These are phyloP conservation scores for Candida glucosophila DNA, from an alignment of 1,139 yeast species.

Conservation along the genomic window DNA sequence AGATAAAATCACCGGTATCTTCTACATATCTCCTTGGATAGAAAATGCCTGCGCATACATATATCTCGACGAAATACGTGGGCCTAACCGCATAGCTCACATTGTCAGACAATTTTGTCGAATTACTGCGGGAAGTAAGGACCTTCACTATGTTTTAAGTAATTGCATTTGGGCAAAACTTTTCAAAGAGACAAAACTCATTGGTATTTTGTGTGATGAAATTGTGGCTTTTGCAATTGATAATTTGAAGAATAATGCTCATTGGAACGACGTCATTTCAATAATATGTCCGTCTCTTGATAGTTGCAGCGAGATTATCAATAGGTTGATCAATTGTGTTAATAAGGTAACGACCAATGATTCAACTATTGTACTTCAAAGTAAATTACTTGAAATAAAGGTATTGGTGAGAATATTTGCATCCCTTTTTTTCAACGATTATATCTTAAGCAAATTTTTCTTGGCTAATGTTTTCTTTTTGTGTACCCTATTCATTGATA, in stretches of 20 bases:
- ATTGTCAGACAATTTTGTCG: slow-evolving; percentile 57
- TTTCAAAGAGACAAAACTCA: slow-evolving; percentile 52
- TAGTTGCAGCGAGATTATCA: slow-evolving; percentile 59
- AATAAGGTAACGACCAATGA: slow-evolving; percentile 38
- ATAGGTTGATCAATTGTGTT: slow-evolving; percentile 44
- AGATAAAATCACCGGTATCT: slow-evolving; percentile 32
- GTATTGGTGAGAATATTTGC: slow-evolving; percentile 62
- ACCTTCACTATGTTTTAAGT: slow-evolving; percentile 25
- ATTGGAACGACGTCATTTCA: slow-evolving; percentile 51
- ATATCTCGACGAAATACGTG: slow-evolving; percentile 45
- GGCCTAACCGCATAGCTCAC: slow-evolving; percentile 53
- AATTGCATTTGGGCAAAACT: slow-evolving; percentile 66
- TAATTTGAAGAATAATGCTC: slow-evolving; percentile 62
- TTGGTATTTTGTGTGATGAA: slow-evolving; percentile 58
- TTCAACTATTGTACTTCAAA: slow-evolving; percentile 51
- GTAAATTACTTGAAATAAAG: slow-evolving; percentile 63
- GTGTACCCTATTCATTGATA: slow-evolving; percentile 64
- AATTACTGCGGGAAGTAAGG: slow-evolving; percentile 45
- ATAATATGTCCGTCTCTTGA: slow-evolving; percentile 69
- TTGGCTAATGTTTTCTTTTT: slow-evolving; percentile 68
- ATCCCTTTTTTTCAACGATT: slow-evolving; percentile 65
- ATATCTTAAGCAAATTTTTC: slow-evolving; percentile 54
- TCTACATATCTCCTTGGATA: slow-evolving; percentile 73
- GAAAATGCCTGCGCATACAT: slow-evolving; percentile 55
- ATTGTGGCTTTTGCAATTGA: slow-evolving; percentile 68